Evolutionary conservation across 768 basidiomycete genomes (phyloP).

Genomic region (Phaeotremella skinneri): DNA sequence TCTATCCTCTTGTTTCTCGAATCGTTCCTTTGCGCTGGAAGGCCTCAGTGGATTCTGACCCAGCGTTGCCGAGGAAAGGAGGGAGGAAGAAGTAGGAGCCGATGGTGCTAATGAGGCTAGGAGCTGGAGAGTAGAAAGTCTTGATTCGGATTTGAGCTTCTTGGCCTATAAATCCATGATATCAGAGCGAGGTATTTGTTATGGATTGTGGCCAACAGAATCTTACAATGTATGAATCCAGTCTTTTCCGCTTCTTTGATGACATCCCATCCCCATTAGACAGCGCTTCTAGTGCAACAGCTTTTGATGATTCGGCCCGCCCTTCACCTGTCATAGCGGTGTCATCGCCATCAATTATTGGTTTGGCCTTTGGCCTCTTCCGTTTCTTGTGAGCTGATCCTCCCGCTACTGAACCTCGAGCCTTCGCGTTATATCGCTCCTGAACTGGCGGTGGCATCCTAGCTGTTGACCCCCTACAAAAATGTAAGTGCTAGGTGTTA

Average conservation of each 20-base stretch:
- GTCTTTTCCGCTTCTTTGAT: slow-evolving; percentile 77
- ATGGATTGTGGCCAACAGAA: neutral
- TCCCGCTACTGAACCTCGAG: slow-evolving; percentile 61
- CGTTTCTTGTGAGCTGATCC: slow-evolving; percentile 66
- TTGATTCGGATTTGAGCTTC: slow-evolving; percentile 47
- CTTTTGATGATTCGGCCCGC: slow-evolving; percentile 11
- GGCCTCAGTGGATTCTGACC: slow-evolving; percentile 46
- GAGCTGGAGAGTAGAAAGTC: slow-evolving; percentile 41
- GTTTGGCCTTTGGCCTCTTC: slow-evolving; percentile 46
- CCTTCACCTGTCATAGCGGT: slow-evolving; percentile 25
- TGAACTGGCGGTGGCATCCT: slow-evolving; percentile 32
- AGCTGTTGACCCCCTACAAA: neutral
- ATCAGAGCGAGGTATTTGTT: neutral
- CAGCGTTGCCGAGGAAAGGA: slow-evolving; percentile 43
- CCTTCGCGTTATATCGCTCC: slow-evolving; percentile 62
- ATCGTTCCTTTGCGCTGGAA: slow-evolving; percentile 40
- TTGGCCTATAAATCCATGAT: slow-evolving; percentile 31
- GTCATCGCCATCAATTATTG: slow-evolving; percentile 35
- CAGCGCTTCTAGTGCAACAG: neutral
- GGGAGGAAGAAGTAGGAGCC: slow-evolving; percentile 25
- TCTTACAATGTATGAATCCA: slow-evolving; percentile 89
- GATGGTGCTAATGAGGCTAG: slow-evolving; percentile 40
- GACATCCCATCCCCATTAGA: slow-evolving; percentile 56
- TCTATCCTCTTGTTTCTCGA: slow-evolving; percentile 40
- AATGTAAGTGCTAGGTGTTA: too few relatives aligned